A percentile compares a stretch with the other conserved stretches of the same genome.
Evolutionary conservation across 1,139 yeast species (phyloP).

Genomic region (Nadsonia starkeyi-henricii): DNA sequence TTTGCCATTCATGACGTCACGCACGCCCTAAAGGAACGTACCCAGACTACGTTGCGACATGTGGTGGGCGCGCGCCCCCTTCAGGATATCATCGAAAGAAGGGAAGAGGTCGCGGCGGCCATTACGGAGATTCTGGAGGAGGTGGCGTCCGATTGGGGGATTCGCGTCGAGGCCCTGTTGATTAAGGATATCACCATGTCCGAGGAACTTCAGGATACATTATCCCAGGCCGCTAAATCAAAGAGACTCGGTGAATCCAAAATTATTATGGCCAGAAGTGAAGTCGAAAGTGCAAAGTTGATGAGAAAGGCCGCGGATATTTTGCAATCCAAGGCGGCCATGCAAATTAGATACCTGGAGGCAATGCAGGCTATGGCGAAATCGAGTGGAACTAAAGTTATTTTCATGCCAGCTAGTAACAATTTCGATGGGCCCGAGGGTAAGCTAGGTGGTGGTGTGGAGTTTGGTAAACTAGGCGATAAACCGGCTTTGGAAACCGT

Average conservation of each 20-base stretch:
- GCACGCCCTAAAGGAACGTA: constrained; percentile 52
- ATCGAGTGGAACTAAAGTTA: constrained; percentile 48
- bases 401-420: constrained; percentile 46
- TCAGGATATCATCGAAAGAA: constrained; percentile 63
- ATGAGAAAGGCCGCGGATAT: constrained; percentile 75
- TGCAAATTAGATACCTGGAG: constrained; percentile 68
- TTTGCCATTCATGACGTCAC: constrained; percentile 44
- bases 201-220: constrained; percentile 42
- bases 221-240: constrained; percentile 67
- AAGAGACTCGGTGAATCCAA: constrained; percentile 67
- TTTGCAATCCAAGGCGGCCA: constrained; percentile 60
- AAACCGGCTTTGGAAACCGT: too few species aligned
- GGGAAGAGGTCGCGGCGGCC: constrained; percentile 58
- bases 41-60: constrained; percentile 63
- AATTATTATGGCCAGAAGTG: constrained; percentile 64
- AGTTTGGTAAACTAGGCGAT: too few species aligned
- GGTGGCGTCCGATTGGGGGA: constrained; percentile 64
- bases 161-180: constrained; percentile 50
- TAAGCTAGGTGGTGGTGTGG: too few species aligned
- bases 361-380: constrained; percentile 70
- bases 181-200: constrained; percentile 56
- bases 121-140: constrained; percentile 50
- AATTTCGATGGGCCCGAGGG: too few species aligned
- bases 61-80: constrained; percentile 54
- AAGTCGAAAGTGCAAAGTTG: constrained; percentile 61